These are phyloP conservation scores for Syzygium malaccense DNA, from an alignment of 441 rosid species.

Conservation along the genomic window DNA sequence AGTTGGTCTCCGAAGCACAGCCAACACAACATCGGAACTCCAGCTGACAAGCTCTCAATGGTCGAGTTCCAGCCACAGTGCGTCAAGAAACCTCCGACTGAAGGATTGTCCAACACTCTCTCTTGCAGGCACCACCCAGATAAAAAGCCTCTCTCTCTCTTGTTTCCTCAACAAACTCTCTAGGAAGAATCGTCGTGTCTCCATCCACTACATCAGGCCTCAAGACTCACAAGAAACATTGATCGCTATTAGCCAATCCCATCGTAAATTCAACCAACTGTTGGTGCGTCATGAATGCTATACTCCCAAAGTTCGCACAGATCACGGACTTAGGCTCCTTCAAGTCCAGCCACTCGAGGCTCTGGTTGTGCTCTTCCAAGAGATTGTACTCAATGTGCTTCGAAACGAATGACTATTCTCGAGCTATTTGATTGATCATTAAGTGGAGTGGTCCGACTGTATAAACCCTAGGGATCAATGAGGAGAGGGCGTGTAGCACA, in stretches of 20 bases:
- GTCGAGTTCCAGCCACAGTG: not conserved
- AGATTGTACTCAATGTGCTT: not conserved
- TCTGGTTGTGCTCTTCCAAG: not conserved
- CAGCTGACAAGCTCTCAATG: not conserved
- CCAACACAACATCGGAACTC: slow-evolving; percentile 1
- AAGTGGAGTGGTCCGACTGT: not conserved
- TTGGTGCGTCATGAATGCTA: not conserved
- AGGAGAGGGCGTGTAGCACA: not conserved
- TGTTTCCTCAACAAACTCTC: not conserved
- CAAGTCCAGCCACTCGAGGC: not conserved
- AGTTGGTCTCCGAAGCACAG: not conserved
- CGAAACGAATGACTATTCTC: not conserved
- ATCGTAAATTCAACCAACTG: not conserved
- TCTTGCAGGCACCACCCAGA: not conserved
- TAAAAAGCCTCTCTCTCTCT: not conserved
- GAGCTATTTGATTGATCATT: not conserved
- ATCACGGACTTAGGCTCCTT: not conserved
- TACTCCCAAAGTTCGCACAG: not conserved
- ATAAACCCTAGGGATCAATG: not conserved
- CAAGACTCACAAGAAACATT: not conserved
- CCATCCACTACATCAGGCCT: not conserved
- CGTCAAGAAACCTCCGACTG: not conserved
- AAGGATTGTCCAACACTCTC: not conserved
- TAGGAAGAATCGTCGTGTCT: not conserved
- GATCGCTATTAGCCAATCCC: not conserved